Conservation (phyloP, 148 eudicot species). For the Chenopodium suecicum region DNA sequence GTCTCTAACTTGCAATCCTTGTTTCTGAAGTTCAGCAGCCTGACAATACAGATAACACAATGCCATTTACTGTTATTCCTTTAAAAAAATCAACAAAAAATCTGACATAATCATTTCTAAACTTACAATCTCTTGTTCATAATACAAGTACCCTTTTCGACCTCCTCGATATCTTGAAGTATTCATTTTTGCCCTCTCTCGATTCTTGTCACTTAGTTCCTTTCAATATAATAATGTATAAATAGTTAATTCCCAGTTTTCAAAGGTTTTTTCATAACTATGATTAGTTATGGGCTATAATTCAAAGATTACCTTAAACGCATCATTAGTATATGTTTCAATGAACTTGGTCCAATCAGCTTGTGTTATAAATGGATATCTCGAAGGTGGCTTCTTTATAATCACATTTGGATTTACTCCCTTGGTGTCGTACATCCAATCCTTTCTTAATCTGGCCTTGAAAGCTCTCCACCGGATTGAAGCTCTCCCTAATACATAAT, state of each 20-base stretch:
- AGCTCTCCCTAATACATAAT: slow-evolving; percentile 1
- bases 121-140: not conserved
- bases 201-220: not conserved
- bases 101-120: not conserved
- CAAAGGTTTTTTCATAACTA: too few species aligned
- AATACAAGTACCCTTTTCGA: not conserved
- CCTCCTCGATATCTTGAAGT: not conserved
- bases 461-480: not conserved
- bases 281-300: not conserved
- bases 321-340: not conserved
- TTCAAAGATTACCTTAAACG: not conserved
- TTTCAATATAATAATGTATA: not conserved
- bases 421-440: not conserved
- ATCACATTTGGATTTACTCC: not conserved
- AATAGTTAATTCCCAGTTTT: too few species aligned
- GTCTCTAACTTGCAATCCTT: not conserved
- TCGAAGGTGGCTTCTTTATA: not conserved
- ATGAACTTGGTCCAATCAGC: not conserved
- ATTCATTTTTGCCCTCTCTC: not conserved
- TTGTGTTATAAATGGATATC: not conserved
- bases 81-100: too few species aligned
- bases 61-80: too few species aligned
- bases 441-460: not conserved
- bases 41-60: not conserved
- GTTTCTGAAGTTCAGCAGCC: not conserved